Evolutionary conservation across 805 yeast genomes (phyloP).

Genomic region (Citeromyces nyonsensis): DNA sequence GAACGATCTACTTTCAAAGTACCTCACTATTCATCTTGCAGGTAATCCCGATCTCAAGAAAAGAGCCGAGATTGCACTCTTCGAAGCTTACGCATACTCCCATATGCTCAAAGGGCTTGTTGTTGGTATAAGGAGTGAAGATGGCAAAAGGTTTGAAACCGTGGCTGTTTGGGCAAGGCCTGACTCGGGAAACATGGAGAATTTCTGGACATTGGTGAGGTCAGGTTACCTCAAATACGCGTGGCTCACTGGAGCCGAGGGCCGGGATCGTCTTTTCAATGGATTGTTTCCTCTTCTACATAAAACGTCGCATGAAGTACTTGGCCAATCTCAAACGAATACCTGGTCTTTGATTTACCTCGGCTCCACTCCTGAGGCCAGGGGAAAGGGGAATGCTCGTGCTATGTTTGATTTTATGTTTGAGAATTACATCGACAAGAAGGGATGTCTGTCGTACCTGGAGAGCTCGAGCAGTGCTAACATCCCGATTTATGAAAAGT

Average conservation of each 20-base stretch:
- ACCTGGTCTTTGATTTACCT: constrained; percentile 28
- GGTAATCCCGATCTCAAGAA: constrained; percentile 13
- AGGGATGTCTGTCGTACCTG: constrained; percentile 19
- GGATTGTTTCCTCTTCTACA: constrained; percentile 36
- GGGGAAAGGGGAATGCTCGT: constrained; percentile 29
- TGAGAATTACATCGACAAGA: constrained; percentile 19
- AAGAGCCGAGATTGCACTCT: constrained; percentile 22
- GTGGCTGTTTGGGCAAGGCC: constrained; percentile 41
- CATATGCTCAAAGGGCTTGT: constrained; percentile 34
- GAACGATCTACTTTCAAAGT: constrained; percentile 16
- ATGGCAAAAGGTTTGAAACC: constrained; percentile 25
- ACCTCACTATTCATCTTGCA: constrained; percentile 15
- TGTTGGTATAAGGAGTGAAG: constrained; percentile 30
- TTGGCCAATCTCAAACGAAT: constrained; percentile 20
- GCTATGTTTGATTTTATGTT: constrained; percentile 25
- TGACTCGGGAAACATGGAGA: constrained; percentile 24
- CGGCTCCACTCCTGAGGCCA: constrained; percentile 23
- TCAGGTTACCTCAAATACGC: constrained; percentile 38
- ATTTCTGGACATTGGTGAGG: constrained; percentile 28
- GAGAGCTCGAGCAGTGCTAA: constrained; percentile 22
- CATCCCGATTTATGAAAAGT: constrained; percentile 26
- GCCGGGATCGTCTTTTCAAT: constrained; percentile 30
- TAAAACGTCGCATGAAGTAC: constrained; percentile 26
- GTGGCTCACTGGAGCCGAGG: constrained; percentile 28
- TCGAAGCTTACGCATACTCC: constrained; percentile 33